A percentile compares a stretch with the other conserved stretches of the same genome.
phyloP scores from a whole-genome alignment of 1,284 basidiomycete species.

The Leccinum pachyderme region DNA sequence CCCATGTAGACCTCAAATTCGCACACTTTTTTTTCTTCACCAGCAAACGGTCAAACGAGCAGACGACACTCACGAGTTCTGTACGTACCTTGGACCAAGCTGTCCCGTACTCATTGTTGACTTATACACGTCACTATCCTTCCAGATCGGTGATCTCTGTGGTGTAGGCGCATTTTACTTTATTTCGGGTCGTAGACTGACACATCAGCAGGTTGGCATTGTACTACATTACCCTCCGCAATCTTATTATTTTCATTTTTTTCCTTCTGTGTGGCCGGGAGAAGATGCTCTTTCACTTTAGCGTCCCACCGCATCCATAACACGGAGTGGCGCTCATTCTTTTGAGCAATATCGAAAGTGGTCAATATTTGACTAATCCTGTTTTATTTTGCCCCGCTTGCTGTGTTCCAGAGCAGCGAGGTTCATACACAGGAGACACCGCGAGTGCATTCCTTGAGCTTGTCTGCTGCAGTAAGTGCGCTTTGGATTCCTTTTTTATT shows the following conservation, averaged over 20 bases:
- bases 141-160: constrained; percentile 28
- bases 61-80: constrained; percentile 95
- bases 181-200: constrained; percentile 3
- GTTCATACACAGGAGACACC: constrained; percentile 61
- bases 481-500: background rate
- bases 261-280: constrained; percentile 12
- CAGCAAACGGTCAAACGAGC: constrained; percentile 92
- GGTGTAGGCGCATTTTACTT: constrained; percentile 17
- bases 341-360: constrained; percentile 64
- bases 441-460: background rate
- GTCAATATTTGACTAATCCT: constrained; percentile 23
- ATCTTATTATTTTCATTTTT: constrained; percentile 28
- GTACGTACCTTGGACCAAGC: constrained; percentile 47
- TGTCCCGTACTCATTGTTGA: background rate
- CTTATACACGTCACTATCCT: background rate
- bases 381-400: constrained; percentile 46
- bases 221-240: constrained; percentile 28
- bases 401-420: constrained; percentile 40
- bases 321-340: constrained; percentile 79
- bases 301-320: constrained; percentile 55
- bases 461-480: constrained; percentile 13
- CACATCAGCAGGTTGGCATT: constrained; percentile 16
- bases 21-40: constrained; percentile 34
- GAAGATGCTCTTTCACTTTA: constrained; percentile 70
- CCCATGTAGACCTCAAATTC: constrained; percentile 36